Evolutionary conservation across 257 asterid genomes (phyloP).

Genomic region (Nyctanthes arbortristis): DNA sequence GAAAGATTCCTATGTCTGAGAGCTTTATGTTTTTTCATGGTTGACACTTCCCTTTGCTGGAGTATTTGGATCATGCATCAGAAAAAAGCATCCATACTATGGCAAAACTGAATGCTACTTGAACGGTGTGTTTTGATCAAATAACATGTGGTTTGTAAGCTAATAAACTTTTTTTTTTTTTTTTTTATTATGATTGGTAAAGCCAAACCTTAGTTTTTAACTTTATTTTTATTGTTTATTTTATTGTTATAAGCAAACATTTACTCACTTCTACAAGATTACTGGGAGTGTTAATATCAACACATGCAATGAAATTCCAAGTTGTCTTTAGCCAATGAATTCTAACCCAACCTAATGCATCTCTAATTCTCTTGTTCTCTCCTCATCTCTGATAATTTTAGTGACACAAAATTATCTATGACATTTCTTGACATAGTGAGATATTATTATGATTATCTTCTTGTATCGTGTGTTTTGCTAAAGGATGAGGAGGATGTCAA

Average conservation of each 20-base stretch:
- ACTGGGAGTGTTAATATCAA: background rate
- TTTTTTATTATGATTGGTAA: no score
- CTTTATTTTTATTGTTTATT: no score
- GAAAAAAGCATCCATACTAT: background rate
- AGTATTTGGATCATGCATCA: background rate
- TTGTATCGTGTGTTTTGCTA: constrained; percentile 26
- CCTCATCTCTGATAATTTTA: background rate
- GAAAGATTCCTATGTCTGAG: constrained; percentile 4
- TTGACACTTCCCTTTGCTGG: constrained; percentile 18
- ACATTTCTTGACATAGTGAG: constrained; percentile 13
- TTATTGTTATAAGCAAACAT: background rate
- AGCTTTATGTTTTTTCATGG: constrained; percentile 8
- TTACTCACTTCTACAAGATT: background rate
- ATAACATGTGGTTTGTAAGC: background rate
- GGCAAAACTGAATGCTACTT: background rate
- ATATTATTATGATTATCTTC: constrained; percentile 10
- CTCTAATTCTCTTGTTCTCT: background rate
- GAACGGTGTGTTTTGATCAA: background rate
- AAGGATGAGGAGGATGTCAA: constrained; percentile 99
- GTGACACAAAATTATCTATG: constrained; percentile 10
- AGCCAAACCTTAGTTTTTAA: constrained; percentile 1
- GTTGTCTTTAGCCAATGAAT: background rate
- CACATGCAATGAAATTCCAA: background rate
- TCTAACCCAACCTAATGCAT: background rate
- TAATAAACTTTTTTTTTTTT: no score